These are phyloP conservation scores for Rhododendron henanense DNA, from an alignment of 148 eudicot genomes.

Conservation along the genomic window DNA sequence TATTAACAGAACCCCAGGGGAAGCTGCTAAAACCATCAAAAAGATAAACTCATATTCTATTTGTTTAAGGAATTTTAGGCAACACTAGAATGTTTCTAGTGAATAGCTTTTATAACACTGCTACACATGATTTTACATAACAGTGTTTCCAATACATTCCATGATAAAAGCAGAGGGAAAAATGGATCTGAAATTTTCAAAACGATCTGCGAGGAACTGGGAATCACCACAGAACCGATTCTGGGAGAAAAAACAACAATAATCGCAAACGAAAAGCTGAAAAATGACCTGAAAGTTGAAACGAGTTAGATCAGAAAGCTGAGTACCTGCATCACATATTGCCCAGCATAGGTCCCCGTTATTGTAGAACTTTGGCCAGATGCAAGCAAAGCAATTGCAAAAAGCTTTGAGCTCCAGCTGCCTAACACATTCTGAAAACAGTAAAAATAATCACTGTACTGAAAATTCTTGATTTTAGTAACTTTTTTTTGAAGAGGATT, in stretches of 20 bases:
- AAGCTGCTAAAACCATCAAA: not conserved
- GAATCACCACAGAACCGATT: not conserved
- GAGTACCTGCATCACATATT: constrained; percentile 96
- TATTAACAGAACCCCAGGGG: not conserved
- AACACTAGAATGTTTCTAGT: not conserved
- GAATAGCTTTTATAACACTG: not conserved
- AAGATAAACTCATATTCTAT: not conserved
- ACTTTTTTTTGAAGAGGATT: not conserved
- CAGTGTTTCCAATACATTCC: not conserved
- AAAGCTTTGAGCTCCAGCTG: constrained; percentile 96
- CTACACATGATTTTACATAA: not conserved
- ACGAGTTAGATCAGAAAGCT: not conserved
- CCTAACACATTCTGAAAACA: constrained; percentile 79
- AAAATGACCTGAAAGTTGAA: not conserved
- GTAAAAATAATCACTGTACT: not conserved
- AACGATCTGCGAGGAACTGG: not conserved
- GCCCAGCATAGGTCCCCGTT: constrained; percentile 99
- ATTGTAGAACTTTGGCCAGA: constrained; percentile 99
- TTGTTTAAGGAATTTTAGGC: not conserved
- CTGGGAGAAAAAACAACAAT: not conserved
- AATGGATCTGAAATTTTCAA: not conserved
- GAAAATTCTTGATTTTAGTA: not conserved
- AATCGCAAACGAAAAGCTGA: not conserved
- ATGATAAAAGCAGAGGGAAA: not conserved
- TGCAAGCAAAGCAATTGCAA: constrained; percentile 91